phyloP scores from a whole-genome alignment of 2,329 filamentous ascomycete species.

The Clonostachys sp. region DNA sequence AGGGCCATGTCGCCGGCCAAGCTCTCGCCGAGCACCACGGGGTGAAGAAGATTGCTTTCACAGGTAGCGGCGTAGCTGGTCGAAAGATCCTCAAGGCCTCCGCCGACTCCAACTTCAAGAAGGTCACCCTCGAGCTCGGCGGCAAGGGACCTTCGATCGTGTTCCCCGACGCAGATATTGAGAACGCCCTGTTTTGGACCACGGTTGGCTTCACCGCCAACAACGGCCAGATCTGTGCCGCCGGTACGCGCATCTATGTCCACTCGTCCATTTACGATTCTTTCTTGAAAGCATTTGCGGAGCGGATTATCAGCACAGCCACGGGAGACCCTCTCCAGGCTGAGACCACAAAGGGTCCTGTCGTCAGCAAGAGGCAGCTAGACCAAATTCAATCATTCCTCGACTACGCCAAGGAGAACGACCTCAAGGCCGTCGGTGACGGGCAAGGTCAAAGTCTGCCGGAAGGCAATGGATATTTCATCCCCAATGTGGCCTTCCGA shows the following conservation, averaged over 20 bases:
- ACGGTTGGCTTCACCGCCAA: conserved; percentile 38
- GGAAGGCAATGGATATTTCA: not conserved
- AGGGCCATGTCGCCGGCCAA: conserved; percentile 59
- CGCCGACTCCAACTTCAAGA: conserved; percentile 46
- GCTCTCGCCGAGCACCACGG: conserved; percentile 58
- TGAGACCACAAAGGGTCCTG: not conserved
- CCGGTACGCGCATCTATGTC: conserved; percentile 55
- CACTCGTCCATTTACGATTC: conserved; percentile 13
- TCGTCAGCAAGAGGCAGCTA: conserved; percentile 38
- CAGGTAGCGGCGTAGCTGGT: conserved; percentile 63
- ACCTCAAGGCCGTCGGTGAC: not conserved
- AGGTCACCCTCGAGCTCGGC: conserved; percentile 53
- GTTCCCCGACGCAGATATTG: conserved; percentile 54
- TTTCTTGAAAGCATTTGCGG: conserved; percentile 4
- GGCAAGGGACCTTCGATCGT: conserved; percentile 55
- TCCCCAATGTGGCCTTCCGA: not conserved
- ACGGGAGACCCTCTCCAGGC: not conserved
- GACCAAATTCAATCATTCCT: conserved; percentile 39
- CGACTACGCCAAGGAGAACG: conserved; percentile 13
- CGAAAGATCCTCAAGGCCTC: conserved; percentile 65
- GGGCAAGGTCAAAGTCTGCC: not conserved
- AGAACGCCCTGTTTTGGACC: conserved; percentile 52
- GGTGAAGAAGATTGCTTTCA: conserved; percentile 71
- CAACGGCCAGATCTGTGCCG: conserved; percentile 67
- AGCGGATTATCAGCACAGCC: not conserved